phyloP scores from a whole-genome alignment of 2,329 filamentous ascomycete species.

The Aspergillus niger region DNA sequence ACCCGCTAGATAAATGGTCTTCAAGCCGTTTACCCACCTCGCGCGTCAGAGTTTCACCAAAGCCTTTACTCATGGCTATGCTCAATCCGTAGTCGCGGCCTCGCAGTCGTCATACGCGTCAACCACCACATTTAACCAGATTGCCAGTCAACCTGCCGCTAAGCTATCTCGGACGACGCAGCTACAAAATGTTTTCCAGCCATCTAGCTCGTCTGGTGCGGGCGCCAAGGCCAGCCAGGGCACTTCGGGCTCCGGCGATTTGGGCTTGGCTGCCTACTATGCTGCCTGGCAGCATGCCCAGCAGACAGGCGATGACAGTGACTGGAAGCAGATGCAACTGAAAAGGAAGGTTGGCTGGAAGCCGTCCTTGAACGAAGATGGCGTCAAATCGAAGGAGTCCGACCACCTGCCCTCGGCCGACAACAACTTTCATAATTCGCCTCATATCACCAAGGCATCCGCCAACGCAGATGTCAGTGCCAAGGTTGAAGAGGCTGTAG shows the following conservation, averaged over 20 bases:
- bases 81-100: conserved; percentile 94
- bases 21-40: conserved; percentile 73
- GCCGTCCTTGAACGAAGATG: conserved; percentile 49
- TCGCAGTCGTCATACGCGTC: conserved; percentile 81
- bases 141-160: conserved; percentile 51
- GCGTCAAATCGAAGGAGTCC: conserved; percentile 29
- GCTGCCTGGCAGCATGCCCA: conserved; percentile 84
- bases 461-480: conserved; percentile 60
- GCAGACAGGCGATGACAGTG: conserved; percentile 67
- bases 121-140: conserved; percentile 58
- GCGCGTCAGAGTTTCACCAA: conserved; percentile 97
- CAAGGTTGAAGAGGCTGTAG: conserved; percentile 81
- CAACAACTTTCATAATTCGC: conserved; percentile 60
- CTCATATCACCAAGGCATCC: conserved; percentile 60
- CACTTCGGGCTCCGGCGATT: conserved; percentile 57
- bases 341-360: conserved; percentile 90
- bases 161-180: conserved; percentile 56
- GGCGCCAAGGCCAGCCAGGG: conserved; percentile 61
- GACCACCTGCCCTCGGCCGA: conserved; percentile 45
- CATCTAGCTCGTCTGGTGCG: conserved; percentile 53
- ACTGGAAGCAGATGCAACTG: conserved; percentile 92
- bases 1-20: conserved; percentile 81
- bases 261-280: conserved; percentile 84
- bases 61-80: conserved; percentile 96
- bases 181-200: conserved; percentile 76